These are phyloP conservation scores for Acacia confusa DNA, from an alignment of 306 rosid species.

Conservation along the genomic window DNA sequence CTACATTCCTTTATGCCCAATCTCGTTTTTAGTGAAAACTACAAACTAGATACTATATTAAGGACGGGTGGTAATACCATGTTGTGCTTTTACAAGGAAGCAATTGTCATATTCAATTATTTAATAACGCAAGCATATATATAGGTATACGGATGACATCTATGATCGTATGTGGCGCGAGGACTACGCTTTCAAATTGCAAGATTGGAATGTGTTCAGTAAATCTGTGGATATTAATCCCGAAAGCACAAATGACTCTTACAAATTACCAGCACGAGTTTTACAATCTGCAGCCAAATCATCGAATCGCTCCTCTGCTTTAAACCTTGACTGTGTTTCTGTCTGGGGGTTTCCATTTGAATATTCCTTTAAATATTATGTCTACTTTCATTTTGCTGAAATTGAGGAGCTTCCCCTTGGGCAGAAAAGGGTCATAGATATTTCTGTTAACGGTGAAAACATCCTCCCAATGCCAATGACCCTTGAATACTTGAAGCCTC, in stretches of 20 bases:
- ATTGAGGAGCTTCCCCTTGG: not conserved
- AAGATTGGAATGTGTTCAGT: not conserved
- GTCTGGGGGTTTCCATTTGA: not conserved
- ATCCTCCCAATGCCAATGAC: not conserved
- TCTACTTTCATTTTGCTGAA: not conserved
- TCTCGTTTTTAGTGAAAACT: no score
- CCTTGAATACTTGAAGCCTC: not conserved
- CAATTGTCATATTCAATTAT: not conserved
- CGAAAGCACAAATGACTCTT: not conserved
- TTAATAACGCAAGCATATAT: not conserved
- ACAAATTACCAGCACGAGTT: not conserved
- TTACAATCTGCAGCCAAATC: not conserved
- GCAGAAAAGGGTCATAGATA: not conserved
- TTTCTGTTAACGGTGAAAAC: not conserved
- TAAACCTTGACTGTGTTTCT: not conserved
- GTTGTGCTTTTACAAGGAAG: no score
- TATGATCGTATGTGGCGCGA: not conserved
- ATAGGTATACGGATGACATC: slow-evolving; percentile 15
- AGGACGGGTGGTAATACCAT: no score
- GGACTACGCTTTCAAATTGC: fast-evolving
- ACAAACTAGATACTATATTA: no score
- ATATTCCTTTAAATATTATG: not conserved
- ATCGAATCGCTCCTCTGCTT: not conserved
- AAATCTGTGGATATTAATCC: not conserved
- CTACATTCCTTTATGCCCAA: no score